Evolutionary conservation across 352 stramenopile species (phyloP).

Genomic region (Globisporangium camurandrum): DNA sequence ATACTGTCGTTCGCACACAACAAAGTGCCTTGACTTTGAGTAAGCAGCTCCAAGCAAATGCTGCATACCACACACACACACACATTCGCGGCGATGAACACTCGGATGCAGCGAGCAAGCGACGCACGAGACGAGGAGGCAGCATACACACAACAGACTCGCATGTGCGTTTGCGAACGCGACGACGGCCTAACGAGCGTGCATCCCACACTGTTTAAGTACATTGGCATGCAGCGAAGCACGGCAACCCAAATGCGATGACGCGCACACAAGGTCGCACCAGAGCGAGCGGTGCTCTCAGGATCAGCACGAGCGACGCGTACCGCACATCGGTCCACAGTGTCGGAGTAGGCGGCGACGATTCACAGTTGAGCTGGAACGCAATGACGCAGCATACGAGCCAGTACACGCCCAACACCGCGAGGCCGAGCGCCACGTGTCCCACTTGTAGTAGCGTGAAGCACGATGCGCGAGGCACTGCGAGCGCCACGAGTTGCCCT

Average conservation of each 20-base stretch:
- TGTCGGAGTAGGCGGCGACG: slow-evolving; percentile 33
- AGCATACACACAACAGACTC: slow-evolving; percentile 21
- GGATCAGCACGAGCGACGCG: slow-evolving; percentile 20
- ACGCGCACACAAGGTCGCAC: slow-evolving; percentile 11
- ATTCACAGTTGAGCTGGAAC: slow-evolving; percentile 60
- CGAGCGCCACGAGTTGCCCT: slow-evolving; percentile 13
- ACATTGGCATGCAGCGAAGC: not conserved
- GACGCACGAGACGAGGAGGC: slow-evolving; percentile 23
- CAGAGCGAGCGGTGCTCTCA: slow-evolving; percentile 41
- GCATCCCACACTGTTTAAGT: not conserved
- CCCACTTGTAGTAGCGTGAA: slow-evolving; percentile 28
- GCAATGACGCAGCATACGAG: slow-evolving; percentile 22
- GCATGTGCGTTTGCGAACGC: slow-evolving; percentile 33
- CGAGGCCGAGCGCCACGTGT: slow-evolving; percentile 20
- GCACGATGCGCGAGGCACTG: slow-evolving; percentile 21
- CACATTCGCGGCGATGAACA: too few species aligned
- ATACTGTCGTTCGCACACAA: slow-evolving; percentile 8
- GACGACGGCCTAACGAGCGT: slow-evolving; percentile 20
- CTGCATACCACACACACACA: too few species aligned
- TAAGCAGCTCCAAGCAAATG: too few species aligned
- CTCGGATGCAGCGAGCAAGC: not conserved
- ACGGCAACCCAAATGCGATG: not conserved
- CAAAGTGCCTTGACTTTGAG: too few species aligned
- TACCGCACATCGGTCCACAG: slow-evolving; percentile 60
- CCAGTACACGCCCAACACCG: slow-evolving; percentile 22